Conservation (phyloP, 768 basidiomycete genomes). For the Sarcodon aspratus region DNA sequence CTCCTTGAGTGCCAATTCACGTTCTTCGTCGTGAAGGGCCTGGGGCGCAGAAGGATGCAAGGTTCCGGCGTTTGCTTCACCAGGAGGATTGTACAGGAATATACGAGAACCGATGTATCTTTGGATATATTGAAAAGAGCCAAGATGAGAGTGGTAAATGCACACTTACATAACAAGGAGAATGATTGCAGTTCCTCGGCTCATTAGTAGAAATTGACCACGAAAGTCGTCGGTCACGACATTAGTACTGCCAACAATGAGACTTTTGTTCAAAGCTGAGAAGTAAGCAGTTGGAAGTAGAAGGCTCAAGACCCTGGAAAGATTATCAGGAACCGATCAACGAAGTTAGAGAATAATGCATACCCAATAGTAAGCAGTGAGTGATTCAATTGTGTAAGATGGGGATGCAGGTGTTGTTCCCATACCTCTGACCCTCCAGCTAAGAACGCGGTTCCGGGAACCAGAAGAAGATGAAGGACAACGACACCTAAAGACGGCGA, state of each 20-base stretch:
- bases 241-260: conserved; percentile 5
- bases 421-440: conserved; percentile 57
- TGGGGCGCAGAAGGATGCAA: conserved; percentile 28
- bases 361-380: conserved; percentile 59
- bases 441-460: conserved; percentile 64
- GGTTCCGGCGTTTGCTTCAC: conserved; percentile 34
- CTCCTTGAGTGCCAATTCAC: conserved; percentile 30
- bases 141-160: not conserved
- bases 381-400: conserved; percentile 56
- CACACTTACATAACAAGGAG: conserved; percentile 44
- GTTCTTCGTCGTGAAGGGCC: conserved; percentile 18
- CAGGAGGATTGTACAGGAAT: conserved; percentile 63
- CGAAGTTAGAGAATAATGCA: conserved; percentile 7
- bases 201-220: conserved; percentile 42
- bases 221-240: conserved; percentile 34
- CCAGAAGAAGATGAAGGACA: conserved; percentile 58
- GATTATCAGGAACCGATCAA: not conserved
- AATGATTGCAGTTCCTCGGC: conserved; percentile 53
- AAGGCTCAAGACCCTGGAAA: conserved; percentile 44
- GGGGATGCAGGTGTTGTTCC: conserved; percentile 59
- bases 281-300: conserved; percentile 62
- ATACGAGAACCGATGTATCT: conserved; percentile 61
- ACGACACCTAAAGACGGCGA: conserved; percentile 40
- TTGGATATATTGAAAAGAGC: not conserved
- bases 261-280: conserved; percentile 36